Percentiles rank a stretch among this genome's conserved stretches.
phyloP scores from a whole-genome alignment of 202 grass and related monocot genomes.

The Schoenoplectus tabernaemontani region DNA sequence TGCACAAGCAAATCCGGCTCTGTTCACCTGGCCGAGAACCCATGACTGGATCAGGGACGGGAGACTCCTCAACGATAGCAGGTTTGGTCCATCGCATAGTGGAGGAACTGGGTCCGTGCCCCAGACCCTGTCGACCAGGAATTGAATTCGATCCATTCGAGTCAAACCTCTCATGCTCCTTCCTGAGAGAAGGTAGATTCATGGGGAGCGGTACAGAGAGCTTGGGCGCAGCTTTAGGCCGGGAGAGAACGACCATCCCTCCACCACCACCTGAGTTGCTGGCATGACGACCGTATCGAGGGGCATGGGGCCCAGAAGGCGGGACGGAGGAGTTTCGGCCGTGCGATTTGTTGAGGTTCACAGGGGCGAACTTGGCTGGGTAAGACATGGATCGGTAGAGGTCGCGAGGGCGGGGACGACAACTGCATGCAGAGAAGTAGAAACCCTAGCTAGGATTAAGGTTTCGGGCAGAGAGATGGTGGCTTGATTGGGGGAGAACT shows the following conservation, averaged over 20 bases:
- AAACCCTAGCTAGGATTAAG: too few species aligned
- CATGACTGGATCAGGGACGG: constrained; percentile 23
- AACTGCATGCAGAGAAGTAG: constrained; percentile 33
- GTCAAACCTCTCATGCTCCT: constrained; percentile 91
- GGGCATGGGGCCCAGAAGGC: constrained; percentile 17
- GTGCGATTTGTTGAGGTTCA: constrained; percentile 85
- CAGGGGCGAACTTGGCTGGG: constrained; percentile 68
- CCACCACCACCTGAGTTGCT: constrained; percentile 30
- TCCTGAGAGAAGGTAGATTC: constrained; percentile 87
- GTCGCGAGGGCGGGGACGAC: constrained; percentile 15
- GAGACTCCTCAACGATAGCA: constrained; percentile 3
- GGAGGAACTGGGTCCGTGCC: constrained; percentile 30
- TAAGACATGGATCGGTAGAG: constrained; percentile 60
- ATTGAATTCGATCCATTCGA: constrained; percentile 27
- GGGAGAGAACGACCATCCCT: constrained; percentile 84
- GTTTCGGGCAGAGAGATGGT: too few species aligned
- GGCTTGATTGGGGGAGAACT: constrained; percentile 31
- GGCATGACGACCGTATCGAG: constrained; percentile 32
- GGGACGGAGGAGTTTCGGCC: constrained; percentile 26
- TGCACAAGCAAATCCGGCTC: too few species aligned
- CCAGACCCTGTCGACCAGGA: constrained; percentile 34
- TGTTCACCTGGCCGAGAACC: constrained; percentile 4
- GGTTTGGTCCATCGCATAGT: constrained; percentile 76
- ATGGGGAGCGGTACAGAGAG: constrained; percentile 78
- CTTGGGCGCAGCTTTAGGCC: constrained; percentile 57